Evolutionary conservation across 306 rosid genomes (phyloP).

Genomic region (Trichosanthes truncata): DNA sequence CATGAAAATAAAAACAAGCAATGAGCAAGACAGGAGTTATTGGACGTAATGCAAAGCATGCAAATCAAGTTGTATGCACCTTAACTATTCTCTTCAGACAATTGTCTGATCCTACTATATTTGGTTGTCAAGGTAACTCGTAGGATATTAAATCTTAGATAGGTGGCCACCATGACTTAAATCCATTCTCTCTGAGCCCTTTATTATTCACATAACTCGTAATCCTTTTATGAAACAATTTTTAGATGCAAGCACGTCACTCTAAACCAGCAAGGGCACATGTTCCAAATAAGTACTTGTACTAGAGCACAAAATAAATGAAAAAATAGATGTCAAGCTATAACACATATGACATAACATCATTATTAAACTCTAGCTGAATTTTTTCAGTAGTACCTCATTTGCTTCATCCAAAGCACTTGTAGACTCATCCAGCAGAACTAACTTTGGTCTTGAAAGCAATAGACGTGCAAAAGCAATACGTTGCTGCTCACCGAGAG

Average conservation of each 20-base stretch:
- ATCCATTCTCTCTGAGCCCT: too few relatives aligned
- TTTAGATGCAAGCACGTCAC: not conserved
- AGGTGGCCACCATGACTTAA: too few relatives aligned
- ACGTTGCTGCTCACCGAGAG: conserved; percentile 98
- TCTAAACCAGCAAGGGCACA: not conserved
- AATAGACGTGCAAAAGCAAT: conserved; percentile 88
- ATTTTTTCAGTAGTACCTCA: conserved; percentile 44
- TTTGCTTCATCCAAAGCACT: conserved; percentile 93
- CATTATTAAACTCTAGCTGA: not conserved
- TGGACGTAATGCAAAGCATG: not conserved
- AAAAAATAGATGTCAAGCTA: not conserved
- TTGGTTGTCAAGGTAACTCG: too few relatives aligned
- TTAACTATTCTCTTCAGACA: too few relatives aligned
- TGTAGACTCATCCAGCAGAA: conserved; percentile 83
- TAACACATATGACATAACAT: not conserved
- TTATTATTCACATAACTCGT: too few relatives aligned
- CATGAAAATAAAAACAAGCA: not conserved
- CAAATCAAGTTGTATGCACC: not conserved
- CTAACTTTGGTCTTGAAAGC: conserved; percentile 71
- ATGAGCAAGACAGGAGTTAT: not conserved
- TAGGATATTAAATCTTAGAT: too few relatives aligned
- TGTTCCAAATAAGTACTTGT: not conserved
- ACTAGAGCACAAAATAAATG: not conserved
- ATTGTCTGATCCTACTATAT: too few relatives aligned
- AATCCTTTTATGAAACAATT: not conserved